Percentiles rank a stretch among this genome's conserved stretches.
phyloP scores from a whole-genome alignment of 345 rosid genomes.

The Toxicodendron radicans region DNA sequence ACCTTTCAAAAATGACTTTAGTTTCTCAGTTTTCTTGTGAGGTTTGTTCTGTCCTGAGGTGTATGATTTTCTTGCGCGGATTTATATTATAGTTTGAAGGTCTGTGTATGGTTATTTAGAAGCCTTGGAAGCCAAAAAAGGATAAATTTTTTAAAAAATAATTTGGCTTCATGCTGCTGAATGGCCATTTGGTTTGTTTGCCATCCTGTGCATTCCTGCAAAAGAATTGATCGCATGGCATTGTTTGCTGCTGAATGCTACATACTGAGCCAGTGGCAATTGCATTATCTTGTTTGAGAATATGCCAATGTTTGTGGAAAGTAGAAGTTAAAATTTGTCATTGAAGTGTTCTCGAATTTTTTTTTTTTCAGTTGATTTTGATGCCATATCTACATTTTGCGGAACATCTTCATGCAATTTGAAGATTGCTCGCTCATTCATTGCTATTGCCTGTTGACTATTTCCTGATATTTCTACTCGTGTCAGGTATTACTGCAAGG shows the following conservation, averaged over 20 bases:
- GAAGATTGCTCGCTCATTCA: background rate
- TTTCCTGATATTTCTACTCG: background rate
- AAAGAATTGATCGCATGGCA: background rate
- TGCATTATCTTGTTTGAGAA: background rate
- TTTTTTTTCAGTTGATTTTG: background rate
- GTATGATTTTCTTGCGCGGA: background rate
- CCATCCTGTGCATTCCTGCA: too few species aligned
- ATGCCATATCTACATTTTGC: background rate
- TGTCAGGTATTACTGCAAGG: constrained; percentile 64
- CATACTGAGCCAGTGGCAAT: background rate
- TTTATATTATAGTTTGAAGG: background rate
- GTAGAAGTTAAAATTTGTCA: background rate
- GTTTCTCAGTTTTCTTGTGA: background rate
- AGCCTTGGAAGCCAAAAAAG: background rate
- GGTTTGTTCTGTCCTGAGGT: background rate
- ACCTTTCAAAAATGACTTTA: background rate
- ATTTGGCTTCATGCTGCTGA: background rate
- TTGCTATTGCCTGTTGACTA: background rate
- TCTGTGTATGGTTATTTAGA: background rate
- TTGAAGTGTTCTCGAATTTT: background rate
- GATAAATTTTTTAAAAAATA: background rate
- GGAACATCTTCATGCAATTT: background rate
- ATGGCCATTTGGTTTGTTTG: background rate
- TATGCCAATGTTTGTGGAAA: background rate
- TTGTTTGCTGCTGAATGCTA: background rate